A percentile compares a stretch with the other conserved stretches of the same genome.
phyloP scores from a whole-genome alignment of 768 basidiomycete genomes.

The Suillus decipiens region DNA sequence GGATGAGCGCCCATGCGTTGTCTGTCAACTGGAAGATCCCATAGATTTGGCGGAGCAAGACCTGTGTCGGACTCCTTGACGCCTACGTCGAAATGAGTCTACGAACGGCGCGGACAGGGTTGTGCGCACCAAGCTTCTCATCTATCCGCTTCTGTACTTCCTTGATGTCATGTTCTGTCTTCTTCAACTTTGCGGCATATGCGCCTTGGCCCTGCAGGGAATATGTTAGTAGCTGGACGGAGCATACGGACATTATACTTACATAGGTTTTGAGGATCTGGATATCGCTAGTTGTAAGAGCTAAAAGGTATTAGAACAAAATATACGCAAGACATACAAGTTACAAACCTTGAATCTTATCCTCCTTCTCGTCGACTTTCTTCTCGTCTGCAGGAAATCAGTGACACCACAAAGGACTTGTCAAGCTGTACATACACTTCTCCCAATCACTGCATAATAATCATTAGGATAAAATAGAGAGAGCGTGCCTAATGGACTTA shows the following conservation, averaged over 20 bases:
- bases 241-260: constrained; percentile 28
- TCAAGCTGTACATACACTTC: constrained; percentile 67
- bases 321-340: neutral
- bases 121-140: constrained; percentile 83
- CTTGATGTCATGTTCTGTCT: constrained; percentile 89
- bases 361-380: constrained; percentile 82
- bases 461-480: constrained; percentile 14
- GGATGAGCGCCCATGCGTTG: constrained; percentile 93
- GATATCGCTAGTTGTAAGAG: constrained; percentile 96
- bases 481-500: constrained; percentile 45
- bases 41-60: constrained; percentile 92
- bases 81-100: constrained; percentile 41
- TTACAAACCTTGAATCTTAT: constrained; percentile 83
- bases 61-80: constrained; percentile 99
- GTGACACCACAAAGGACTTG: constrained; percentile 2
- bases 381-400: constrained; percentile 64
- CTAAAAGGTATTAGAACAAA: constrained; percentile 41
- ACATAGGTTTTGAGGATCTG: constrained; percentile 99
- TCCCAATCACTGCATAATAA: constrained; percentile 86
- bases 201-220: constrained; percentile 90
- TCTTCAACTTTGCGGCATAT: constrained; percentile 86
- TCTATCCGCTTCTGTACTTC: constrained; percentile 97
- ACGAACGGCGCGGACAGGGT: neutral
- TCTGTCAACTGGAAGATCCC: constrained; percentile 94
- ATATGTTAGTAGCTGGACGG: constrained; percentile 4